These are phyloP conservation scores for Saxophila tyrrhenica DNA, from an alignment of 495 filamentous ascomycete species.

Conservation along the genomic window DNA sequence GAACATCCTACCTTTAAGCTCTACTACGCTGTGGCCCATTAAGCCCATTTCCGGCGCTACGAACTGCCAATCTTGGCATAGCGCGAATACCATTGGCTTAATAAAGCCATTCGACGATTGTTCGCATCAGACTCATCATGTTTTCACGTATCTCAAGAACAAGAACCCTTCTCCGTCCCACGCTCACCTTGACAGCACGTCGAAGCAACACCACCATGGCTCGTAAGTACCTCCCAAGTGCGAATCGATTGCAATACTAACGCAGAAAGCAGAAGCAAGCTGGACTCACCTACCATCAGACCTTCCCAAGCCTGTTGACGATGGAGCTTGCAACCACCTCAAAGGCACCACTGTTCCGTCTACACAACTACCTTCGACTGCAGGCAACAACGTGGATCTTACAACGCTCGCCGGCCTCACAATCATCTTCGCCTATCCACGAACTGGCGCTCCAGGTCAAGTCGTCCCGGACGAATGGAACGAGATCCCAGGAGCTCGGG, in stretches of 20 bases:
- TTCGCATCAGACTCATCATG: too few relatives aligned
- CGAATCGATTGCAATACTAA: neutral
- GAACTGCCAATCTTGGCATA: too few relatives aligned
- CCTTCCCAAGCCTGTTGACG: conserved; percentile 19
- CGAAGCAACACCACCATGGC: neutral
- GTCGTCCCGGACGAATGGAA: conserved; percentile 20
- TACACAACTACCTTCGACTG: conserved; percentile 14
- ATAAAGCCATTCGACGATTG: too few relatives aligned
- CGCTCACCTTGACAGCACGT: too few relatives aligned
- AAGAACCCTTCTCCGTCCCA: too few relatives aligned
- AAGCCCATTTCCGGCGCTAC: too few relatives aligned
- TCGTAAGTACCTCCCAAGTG: neutral
- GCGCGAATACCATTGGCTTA: too few relatives aligned
- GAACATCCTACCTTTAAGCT: too few relatives aligned
- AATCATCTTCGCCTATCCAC: conserved; percentile 25
- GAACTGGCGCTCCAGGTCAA: conserved; percentile 19
- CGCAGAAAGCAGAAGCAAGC: neutral
- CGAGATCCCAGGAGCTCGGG: conserved; percentile 23
- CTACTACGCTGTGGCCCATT: too few relatives aligned
- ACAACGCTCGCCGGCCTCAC: conserved; percentile 19
- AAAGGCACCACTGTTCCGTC: conserved; percentile 9
- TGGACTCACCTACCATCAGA: conserved; percentile 4
- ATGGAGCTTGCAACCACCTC: conserved; percentile 23
- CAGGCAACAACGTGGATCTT: conserved; percentile 15
- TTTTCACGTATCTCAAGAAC: too few relatives aligned